Evolutionary conservation across 1,139 yeast genomes (phyloP).

Genomic region (Lodderomyces theae): DNA sequence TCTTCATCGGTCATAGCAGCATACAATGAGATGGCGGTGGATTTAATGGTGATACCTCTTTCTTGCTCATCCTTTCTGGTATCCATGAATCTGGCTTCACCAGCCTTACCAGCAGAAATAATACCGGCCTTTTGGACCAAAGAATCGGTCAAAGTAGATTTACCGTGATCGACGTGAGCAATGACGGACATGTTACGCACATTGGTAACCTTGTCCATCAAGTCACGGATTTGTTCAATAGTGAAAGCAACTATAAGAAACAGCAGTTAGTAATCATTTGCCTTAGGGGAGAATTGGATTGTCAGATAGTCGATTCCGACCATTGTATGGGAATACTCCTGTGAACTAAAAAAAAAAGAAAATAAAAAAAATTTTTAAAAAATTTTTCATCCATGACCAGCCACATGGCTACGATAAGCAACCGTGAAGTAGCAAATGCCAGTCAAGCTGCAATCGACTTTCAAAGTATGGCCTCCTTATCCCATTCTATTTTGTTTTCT

Average conservation of each 20-base stretch:
- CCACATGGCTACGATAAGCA: too few species aligned
- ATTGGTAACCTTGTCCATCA: slow-evolving; percentile 99
- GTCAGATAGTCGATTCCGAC: too few species aligned
- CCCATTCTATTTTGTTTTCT: not conserved
- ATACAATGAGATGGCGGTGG: slow-evolving; percentile 96
- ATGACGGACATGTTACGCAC: slow-evolving; percentile 99
- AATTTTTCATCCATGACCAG: not conserved
- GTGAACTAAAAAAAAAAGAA: not conserved
- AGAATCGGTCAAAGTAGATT: slow-evolving; percentile 98
- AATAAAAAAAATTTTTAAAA: slow-evolving; percentile 1
- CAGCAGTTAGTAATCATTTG: slow-evolving; percentile 10
- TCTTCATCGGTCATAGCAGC: slow-evolving; percentile 89
- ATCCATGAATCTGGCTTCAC: slow-evolving; percentile 99
- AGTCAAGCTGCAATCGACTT: not conserved
- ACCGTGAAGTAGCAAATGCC: too few species aligned
- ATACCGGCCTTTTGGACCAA: slow-evolving; percentile 99
- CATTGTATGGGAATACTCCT: not conserved
- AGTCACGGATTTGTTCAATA: slow-evolving; percentile 93
- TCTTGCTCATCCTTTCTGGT: slow-evolving; percentile 99
- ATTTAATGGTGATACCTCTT: slow-evolving; percentile 99
- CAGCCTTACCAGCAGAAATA: slow-evolving; percentile 99
- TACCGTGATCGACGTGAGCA: slow-evolving; percentile 99
- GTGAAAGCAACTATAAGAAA: slow-evolving; percentile 61
- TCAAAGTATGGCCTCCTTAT: not conserved
- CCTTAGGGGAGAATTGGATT: not conserved